Percentiles rank a stretch among this genome's conserved stretches.
phyloP scores from a whole-genome alignment of 2,329 filamentous ascomycete genomes.

The Aspergillus sp. region DNA sequence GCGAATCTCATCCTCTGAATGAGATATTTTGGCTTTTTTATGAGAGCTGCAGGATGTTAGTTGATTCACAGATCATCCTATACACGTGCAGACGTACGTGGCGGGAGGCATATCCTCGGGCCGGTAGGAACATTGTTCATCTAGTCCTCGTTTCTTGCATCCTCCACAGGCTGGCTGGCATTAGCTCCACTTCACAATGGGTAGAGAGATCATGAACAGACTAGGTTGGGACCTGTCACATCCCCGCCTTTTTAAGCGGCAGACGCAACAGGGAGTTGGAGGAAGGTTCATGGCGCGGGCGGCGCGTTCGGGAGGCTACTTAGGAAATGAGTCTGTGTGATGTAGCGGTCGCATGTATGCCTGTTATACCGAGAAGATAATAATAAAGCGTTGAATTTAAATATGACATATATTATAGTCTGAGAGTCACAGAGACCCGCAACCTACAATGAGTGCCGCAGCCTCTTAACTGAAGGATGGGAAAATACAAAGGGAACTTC shows the following conservation, averaged over 20 bases:
- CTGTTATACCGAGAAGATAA: too few relatives aligned
- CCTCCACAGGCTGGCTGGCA: slow-evolving; percentile 9
- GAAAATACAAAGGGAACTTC: background rate
- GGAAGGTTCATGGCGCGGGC: background rate
- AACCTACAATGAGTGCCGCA: too few relatives aligned
- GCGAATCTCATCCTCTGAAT: background rate
- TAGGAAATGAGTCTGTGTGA: too few relatives aligned
- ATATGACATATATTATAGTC: too few relatives aligned
- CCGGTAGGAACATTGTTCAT: slow-evolving; percentile 14
- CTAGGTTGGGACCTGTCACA: background rate
- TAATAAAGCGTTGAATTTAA: too few relatives aligned
- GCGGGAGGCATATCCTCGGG: slow-evolving; percentile 15
- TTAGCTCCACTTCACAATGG: background rate
- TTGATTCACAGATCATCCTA: background rate
- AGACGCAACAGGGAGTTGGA: background rate
- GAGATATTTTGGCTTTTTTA: background rate
- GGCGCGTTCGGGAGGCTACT: background rate
- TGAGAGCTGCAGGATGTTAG: background rate
- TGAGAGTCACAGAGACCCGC: too few relatives aligned
- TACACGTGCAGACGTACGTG: slow-evolving; percentile 2
- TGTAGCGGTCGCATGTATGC: too few relatives aligned
- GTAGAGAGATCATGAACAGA: background rate
- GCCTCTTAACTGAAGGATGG: too few relatives aligned
- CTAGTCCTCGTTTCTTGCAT: slow-evolving; percentile 1
- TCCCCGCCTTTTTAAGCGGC: background rate